Conservation (phyloP, 1,284 basidiomycete genomes). For the Boletus mariae region DNA sequence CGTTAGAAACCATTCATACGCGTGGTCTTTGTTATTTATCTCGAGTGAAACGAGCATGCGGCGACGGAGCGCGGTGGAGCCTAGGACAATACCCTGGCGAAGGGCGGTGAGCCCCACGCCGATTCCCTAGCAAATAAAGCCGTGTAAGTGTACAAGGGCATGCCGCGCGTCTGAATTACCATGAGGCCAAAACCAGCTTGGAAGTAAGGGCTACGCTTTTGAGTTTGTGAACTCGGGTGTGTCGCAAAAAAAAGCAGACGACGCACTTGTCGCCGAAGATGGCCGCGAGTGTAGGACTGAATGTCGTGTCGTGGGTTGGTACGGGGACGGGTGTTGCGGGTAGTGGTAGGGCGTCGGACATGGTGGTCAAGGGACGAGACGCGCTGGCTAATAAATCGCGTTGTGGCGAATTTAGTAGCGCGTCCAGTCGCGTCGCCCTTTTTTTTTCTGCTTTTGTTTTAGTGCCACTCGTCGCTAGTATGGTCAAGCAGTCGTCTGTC, state of each 20-base stretch:
- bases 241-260: not conserved
- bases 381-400: constrained; percentile 1
- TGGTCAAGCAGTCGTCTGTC: constrained; percentile 39
- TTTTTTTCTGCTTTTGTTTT: constrained; percentile 7
- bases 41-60: constrained; percentile 94
- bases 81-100: constrained; percentile 68
- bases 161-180: constrained; percentile 47
- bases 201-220: constrained; percentile 81
- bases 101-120: constrained; percentile 79
- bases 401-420: constrained; percentile 19
- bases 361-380: constrained; percentile 12
- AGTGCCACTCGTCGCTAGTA: constrained; percentile 19
- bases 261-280: constrained; percentile 36
- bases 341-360: constrained; percentile 7
- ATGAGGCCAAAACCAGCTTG: constrained; percentile 95
- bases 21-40: constrained; percentile 92
- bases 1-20: constrained; percentile 96
- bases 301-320: constrained; percentile 11
- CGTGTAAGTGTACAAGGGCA: constrained; percentile 9
- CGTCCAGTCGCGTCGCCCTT: constrained; percentile 31
- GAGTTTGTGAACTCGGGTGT: constrained; percentile 13
- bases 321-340: constrained; percentile 5
- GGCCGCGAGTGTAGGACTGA: constrained; percentile 13
- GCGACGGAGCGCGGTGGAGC: constrained; percentile 75
- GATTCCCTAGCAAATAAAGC: constrained; percentile 57